Percentiles rank a stretch among this genome's conserved stretches.
Conservation (phyloP, 805 yeast species). For the Metschnikowia sp. region DNA sequence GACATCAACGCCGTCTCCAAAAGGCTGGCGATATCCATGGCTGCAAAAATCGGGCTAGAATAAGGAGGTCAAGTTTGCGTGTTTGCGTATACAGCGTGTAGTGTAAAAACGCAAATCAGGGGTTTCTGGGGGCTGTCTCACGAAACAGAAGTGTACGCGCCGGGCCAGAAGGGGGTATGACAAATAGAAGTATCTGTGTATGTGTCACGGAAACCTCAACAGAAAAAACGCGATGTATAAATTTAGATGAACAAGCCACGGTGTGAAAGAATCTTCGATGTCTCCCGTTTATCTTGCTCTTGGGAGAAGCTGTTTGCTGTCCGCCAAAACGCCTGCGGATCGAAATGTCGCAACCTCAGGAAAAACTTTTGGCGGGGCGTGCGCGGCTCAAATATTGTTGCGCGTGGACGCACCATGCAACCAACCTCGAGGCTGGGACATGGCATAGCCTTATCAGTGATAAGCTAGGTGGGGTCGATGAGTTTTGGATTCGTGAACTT, state of each 20-base stretch:
- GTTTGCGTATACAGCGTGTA: neutral
- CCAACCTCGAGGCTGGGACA: too few species aligned
- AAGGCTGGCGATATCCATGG: constrained; percentile 58
- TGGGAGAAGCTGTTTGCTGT: constrained; percentile 1
- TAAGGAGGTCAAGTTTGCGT: neutral
- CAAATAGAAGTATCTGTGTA: neutral
- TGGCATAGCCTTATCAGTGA: too few species aligned
- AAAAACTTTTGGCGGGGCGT: constrained; percentile 9
- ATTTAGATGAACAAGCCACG: too few species aligned
- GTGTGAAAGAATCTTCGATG: too few species aligned
- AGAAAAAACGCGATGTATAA: too few species aligned
- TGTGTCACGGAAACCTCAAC: too few species aligned
- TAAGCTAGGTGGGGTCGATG: too few species aligned
- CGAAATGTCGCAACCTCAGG: constrained; percentile 8
- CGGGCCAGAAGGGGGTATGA: too few species aligned
- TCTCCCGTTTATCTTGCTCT: too few species aligned
- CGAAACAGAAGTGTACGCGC: too few species aligned
- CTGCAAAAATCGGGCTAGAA: neutral
- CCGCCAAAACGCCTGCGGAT: neutral
- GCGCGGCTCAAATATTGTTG: constrained; percentile 3
- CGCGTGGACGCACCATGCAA: neutral
- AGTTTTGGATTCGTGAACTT: too few species aligned
- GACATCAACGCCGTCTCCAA: constrained; percentile 77
- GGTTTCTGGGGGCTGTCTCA: too few species aligned
- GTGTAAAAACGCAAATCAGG: neutral